Evolutionary conservation across 257 asterid species (phyloP), one percentile per base, ranked within the genome.

Genomic region (Nicotiana undulata): DNA sequence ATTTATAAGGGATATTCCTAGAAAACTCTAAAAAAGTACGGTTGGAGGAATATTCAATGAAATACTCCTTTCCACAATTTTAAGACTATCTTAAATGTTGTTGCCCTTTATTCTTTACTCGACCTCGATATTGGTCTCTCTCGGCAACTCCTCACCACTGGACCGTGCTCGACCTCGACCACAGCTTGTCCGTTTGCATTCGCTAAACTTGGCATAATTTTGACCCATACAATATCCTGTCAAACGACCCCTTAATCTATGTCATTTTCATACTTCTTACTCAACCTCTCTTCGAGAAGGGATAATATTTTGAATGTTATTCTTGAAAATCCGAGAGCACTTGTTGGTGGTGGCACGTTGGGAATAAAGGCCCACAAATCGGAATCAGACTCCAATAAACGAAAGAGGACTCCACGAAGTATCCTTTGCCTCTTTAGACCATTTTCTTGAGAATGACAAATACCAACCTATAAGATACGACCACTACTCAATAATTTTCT

Each of bases 301-400:
- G 9, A 34, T 49, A 74, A 26, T 74, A 49, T 16, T 49, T 24
- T 49, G 49, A 24, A 0, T 1, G 61, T 46, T 24, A 20, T 72
- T 72, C 16, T 72, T 72, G 78, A 72, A 46, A 24, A 70, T 40
- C 59, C 20, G 6, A 24, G 31, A 72, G 40, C 78, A 46, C 49
- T 49, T 72, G 61, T 72, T 46, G 79, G 79, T 74, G 79, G 44
- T 46, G 56, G 61, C 79, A 74, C 78, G 78, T 72, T 72, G 78
- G 60, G 78, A 72, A 72, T 74, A 74, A 72, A 74, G 78, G 58
- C 78, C 61, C 78, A 74, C 78, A 74, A 46, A 74, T 49, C 24
- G 78, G 78, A 74, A 74, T 74, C 26, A 46, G 40, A 24, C 44
- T 24, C 32, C 8, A 15, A 24, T 24, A 52, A 49, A 74, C 17